A percentile compares a stretch with the other conserved stretches of the same genome.
Evolutionary conservation across 2,329 filamentous ascomycete genomes (phyloP).

Genomic region (Fusarium humuli): DNA sequence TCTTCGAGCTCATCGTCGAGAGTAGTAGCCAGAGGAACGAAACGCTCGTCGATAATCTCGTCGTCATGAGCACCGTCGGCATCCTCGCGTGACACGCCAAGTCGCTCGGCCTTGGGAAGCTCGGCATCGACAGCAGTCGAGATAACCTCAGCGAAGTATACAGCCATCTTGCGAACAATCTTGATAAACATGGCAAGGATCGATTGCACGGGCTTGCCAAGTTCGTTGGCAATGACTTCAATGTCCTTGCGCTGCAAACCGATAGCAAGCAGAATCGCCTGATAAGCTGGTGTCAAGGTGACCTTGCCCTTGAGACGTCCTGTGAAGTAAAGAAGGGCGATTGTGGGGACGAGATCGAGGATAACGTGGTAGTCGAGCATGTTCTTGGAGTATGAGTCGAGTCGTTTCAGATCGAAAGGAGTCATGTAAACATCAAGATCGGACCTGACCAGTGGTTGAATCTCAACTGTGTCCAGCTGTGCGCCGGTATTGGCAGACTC

Average conservation of each 20-base stretch:
- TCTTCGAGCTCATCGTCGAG: conserved; percentile 87
- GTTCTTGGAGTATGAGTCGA: conserved; percentile 96
- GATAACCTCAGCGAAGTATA: conserved; percentile 80
- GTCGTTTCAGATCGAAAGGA: conserved; percentile 92
- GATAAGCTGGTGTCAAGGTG: conserved; percentile 83
- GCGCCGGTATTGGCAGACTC: conserved; percentile 83
- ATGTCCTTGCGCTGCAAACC: conserved; percentile 92
- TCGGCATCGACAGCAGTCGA: conserved; percentile 77
- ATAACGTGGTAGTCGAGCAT: conserved; percentile 99
- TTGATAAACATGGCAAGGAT: conserved; percentile 98
- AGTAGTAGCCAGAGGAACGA: conserved; percentile 75
- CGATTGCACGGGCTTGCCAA: conserved; percentile 79
- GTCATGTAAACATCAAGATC: conserved; percentile 84
- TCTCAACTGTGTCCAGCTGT: conserved; percentile 66
- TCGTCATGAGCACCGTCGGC: conserved; percentile 76
- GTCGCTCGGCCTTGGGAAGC: conserved; percentile 68
- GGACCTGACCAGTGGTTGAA: conserved; percentile 72
- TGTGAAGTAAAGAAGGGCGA: conserved; percentile 87
- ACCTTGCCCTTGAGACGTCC: conserved; percentile 76
- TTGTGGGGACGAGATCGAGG: conserved; percentile 86
- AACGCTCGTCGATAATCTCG: conserved; percentile 73
- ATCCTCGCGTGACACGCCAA: conserved; percentile 69
- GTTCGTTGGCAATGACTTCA: conserved; percentile 81
- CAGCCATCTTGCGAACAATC: conserved; percentile 87
- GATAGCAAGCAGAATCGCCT: conserved; percentile 87